Percentiles rank a stretch among this genome's conserved stretches.
Evolutionary conservation across 2,329 filamentous ascomycete genomes (phyloP).

Genomic region (Trichoderma endophyticum): DNA sequence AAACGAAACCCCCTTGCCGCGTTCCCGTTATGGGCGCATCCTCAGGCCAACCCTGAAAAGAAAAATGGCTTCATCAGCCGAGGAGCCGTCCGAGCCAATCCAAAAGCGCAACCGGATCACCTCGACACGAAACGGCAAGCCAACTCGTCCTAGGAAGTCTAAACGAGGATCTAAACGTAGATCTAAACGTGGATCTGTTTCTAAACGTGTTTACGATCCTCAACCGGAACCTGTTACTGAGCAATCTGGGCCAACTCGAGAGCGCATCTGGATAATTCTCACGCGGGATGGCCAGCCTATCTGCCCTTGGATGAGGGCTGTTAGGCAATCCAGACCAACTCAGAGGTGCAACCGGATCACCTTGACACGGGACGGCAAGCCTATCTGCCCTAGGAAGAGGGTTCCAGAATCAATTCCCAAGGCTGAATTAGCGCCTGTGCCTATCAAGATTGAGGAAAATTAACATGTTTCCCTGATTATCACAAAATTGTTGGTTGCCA

Average conservation of each 20-base stretch:
- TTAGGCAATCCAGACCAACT: neutral
- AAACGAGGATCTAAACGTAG: neutral
- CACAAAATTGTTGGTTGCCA: neutral
- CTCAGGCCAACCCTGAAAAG: neutral
- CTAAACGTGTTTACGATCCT: too few species aligned
- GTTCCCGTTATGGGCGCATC: neutral
- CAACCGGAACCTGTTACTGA: neutral
- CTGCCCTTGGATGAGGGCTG: neutral
- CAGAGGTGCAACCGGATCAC: neutral
- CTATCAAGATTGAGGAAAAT: neutral
- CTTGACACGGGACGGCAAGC: neutral
- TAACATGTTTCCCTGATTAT: neutral
- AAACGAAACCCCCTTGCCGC: neutral
- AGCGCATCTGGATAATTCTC: neutral
- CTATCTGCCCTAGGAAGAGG: neutral
- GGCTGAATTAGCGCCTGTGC: neutral
- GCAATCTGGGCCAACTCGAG: neutral
- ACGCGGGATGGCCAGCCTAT: neutral
- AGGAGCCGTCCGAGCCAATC: neutral
- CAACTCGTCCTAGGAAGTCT: neutral
- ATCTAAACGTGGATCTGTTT: neutral
- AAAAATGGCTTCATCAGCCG: neutral
- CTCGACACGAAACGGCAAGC: neutral
- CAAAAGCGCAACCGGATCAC: neutral
- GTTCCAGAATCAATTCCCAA: neutral